phyloP scores from a whole-genome alignment of 169 alveolate species.

The Babesia microti region DNA sequence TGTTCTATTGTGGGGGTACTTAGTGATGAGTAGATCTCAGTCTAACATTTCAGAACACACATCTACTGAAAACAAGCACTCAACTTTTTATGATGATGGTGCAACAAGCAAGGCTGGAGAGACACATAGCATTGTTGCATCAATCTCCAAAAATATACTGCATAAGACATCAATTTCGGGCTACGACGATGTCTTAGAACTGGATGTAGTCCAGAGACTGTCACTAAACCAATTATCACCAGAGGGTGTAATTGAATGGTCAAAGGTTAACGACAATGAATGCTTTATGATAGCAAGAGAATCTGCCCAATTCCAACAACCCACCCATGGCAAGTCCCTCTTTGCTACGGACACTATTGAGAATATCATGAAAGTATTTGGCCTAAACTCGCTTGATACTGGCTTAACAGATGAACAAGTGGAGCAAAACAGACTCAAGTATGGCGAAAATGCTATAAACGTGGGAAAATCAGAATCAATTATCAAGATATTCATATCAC shows the following conservation, averaged over 20 bases:
- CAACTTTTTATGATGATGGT: too few relatives aligned
- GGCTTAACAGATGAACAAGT: conserved; percentile 62
- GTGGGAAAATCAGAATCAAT: conserved; percentile 67
- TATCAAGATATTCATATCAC: conserved; percentile 70
- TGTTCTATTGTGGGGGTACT: too few relatives aligned
- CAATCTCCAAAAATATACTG: too few relatives aligned
- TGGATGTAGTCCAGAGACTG: conserved; percentile 22
- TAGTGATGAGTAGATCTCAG: too few relatives aligned
- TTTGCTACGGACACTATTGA: conserved; percentile 52
- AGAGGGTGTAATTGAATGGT: conserved; percentile 27
- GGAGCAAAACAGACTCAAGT: conserved; percentile 52
- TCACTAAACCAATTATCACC: conserved; percentile 34
- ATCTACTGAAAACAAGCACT: too few relatives aligned
- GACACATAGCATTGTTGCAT: too few relatives aligned
- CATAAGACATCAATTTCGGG: too few relatives aligned
- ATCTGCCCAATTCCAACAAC: conserved; percentile 34
- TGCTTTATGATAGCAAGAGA: conserved; percentile 45
- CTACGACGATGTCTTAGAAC: conserved; percentile 38
- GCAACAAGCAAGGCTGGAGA: too few relatives aligned
- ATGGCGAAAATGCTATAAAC: conserved; percentile 74
- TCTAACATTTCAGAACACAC: too few relatives aligned
- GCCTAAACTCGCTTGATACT: conserved; percentile 44
- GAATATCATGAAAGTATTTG: conserved; percentile 56
- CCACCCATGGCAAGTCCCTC: conserved; percentile 51
- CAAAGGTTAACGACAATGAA: conserved; percentile 22